These are phyloP conservation scores for Boletus rex-veris DNA, from an alignment of 768 basidiomycete species.

Conservation along the genomic window DNA sequence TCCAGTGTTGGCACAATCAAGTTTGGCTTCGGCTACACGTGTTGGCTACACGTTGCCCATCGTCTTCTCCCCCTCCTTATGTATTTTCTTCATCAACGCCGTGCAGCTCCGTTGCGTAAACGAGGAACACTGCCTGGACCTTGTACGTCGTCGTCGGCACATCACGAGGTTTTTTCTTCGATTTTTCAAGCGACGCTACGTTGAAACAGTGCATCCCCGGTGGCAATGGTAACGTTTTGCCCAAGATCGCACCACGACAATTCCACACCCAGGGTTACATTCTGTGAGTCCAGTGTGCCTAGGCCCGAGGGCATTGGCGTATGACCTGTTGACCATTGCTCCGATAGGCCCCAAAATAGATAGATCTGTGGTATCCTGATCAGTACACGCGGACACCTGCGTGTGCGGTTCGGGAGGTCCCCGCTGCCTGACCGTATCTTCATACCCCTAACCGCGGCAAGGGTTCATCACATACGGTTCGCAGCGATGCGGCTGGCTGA, in stretches of 20 bases:
- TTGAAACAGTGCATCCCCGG: background rate
- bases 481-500: slow-evolving; percentile 1
- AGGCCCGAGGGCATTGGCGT: slow-evolving; percentile 20
- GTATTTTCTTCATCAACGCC: slow-evolving; percentile 13
- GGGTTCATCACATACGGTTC: background rate
- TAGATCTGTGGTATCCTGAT: slow-evolving; percentile 10
- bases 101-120: slow-evolving; percentile 29
- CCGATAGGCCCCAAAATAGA: slow-evolving; percentile 3
- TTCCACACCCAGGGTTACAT: background rate
- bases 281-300: slow-evolving; percentile 7
- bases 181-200: slow-evolving; percentile 9
- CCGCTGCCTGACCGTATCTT: slow-evolving; percentile 1
- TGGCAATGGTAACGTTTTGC: background rate
- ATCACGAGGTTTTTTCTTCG: background rate
- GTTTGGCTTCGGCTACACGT: slow-evolving; percentile 33
- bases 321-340: background rate
- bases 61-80: slow-evolving; percentile 19
- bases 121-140: slow-evolving; percentile 10
- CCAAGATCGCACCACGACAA: background rate
- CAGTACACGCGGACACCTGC: slow-evolving; percentile 23
- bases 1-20: slow-evolving; percentile 25
- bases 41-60: slow-evolving; percentile 31
- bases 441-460: slow-evolving; percentile 14
- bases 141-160: slow-evolving; percentile 1
- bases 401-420: slow-evolving; percentile 1